Conservation (phyloP, 2,329 filamentous ascomycete genomes). For the Trichoderma sp. region DNA sequence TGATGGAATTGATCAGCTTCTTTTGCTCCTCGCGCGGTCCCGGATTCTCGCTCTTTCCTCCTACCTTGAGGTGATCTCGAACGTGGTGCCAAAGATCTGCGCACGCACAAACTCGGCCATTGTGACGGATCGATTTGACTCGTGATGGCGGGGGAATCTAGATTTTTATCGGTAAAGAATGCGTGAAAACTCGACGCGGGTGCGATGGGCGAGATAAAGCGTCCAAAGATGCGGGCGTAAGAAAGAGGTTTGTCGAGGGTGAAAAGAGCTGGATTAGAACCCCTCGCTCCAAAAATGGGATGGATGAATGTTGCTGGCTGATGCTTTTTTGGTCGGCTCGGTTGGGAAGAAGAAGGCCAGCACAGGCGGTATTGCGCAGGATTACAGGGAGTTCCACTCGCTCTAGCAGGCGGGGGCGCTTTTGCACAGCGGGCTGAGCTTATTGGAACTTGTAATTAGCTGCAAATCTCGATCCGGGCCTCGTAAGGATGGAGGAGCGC, state of each 20-base stretch:
- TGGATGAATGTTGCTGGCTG: slow-evolving; percentile 12
- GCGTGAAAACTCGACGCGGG: not conserved
- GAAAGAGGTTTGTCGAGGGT: not conserved
- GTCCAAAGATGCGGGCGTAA: not conserved
- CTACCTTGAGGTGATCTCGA: slow-evolving; percentile 98
- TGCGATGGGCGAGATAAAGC: not conserved
- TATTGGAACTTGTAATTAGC: not conserved
- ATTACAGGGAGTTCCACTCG: slow-evolving; percentile 8
- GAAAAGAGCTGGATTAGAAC: not conserved
- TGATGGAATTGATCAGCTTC: slow-evolving; percentile 39
- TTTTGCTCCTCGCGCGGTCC: not conserved
- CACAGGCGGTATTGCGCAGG: slow-evolving; percentile 1
- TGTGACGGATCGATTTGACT: slow-evolving; percentile 40
- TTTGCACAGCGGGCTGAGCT: slow-evolving; percentile 8
- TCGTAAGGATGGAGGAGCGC: not conserved
- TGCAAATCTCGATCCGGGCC: slow-evolving; percentile 13
- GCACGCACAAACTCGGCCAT: slow-evolving; percentile 99
- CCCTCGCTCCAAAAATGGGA: not conserved
- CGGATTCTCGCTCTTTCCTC: not conserved
- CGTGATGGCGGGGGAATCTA: not conserved
- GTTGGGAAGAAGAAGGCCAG: not conserved
- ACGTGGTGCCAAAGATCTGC: slow-evolving; percentile 99
- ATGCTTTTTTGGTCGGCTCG: slow-evolving; percentile 8
- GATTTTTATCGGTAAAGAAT: not conserved
- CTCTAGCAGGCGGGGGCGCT: slow-evolving; percentile 11